These are phyloP conservation scores for Mycena crocata DNA, from an alignment of 768 basidiomycete species.

Conservation along the genomic window DNA sequence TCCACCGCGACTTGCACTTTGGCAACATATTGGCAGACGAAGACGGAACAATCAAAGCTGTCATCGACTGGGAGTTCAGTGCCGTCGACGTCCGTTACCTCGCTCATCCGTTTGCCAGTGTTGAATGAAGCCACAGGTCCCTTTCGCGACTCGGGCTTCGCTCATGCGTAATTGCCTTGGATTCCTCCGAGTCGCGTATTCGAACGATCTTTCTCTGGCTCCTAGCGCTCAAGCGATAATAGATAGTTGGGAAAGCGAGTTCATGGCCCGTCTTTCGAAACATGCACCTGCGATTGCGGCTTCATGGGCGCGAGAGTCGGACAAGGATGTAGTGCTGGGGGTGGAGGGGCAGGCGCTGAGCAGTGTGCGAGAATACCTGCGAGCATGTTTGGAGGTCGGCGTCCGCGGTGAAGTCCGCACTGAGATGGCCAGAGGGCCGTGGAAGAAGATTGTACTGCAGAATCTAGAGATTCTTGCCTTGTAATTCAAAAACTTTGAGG, in stretches of 20 bases:
- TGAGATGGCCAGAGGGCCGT: slow-evolving; percentile 13
- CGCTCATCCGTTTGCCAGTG: no score
- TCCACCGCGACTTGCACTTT: slow-evolving; percentile 32
- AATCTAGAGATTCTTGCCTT: slow-evolving; percentile 10
- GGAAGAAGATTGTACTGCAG: slow-evolving; percentile 15
- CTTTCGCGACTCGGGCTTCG: slow-evolving; percentile 21
- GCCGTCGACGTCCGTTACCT: slow-evolving; percentile 17
- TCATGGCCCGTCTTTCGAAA: slow-evolving; percentile 9
- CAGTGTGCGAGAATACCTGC: slow-evolving; percentile 23
- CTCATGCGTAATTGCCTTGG: slow-evolving; percentile 19
- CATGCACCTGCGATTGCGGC: slow-evolving; percentile 21
- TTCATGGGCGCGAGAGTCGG: slow-evolving; percentile 15
- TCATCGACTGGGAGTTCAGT: slow-evolving; percentile 34
- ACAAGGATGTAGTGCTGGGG: slow-evolving; percentile 15
- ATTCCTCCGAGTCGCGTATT: not conserved
- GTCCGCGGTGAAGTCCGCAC: slow-evolving; percentile 18
- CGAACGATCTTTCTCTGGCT: not conserved
- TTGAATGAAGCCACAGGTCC: not conserved
- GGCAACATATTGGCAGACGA: slow-evolving; percentile 29
- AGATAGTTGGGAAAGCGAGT: slow-evolving; percentile 21
- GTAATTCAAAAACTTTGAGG: no score
- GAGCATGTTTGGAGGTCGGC: slow-evolving; percentile 23
- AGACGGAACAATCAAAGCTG: slow-evolving; percentile 24
- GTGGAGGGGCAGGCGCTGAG: slow-evolving; percentile 26
- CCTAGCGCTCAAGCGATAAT: slow-evolving; percentile 6